Conservation (phyloP, 192 early-diverging fungal genomes). For the Dissophora ornata region DNA sequence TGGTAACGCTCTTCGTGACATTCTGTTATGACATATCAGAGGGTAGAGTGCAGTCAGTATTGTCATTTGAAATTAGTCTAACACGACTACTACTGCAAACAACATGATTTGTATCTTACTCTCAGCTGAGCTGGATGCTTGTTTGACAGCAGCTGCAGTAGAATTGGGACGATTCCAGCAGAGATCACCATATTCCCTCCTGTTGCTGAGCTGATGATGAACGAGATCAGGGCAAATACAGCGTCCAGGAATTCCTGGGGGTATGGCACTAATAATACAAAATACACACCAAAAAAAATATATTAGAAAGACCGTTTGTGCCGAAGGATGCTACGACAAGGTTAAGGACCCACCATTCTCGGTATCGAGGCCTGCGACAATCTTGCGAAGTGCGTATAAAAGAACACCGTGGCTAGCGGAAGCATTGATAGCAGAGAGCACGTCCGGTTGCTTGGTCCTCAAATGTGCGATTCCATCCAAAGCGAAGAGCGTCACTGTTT, state of each 20-base stretch:
- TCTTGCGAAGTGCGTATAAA: conserved; percentile 82
- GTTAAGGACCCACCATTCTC: conserved; percentile 27
- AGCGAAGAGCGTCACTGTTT: conserved; percentile 83
- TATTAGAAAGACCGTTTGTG: not conserved
- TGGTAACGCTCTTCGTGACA: conserved; percentile 75
- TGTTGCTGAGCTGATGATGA: conserved; percentile 80
- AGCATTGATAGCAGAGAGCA: conserved; percentile 88
- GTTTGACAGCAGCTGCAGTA: conserved; percentile 80
- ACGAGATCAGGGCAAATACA: conserved; percentile 80
- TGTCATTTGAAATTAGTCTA: not conserved
- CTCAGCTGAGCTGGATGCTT: conserved; percentile 68
- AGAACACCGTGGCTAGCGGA: conserved; percentile 94
- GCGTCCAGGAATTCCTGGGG: conserved; percentile 86
- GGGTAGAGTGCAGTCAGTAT: not conserved
- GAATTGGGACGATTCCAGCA: conserved; percentile 87
- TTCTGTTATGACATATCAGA: conserved; percentile 51
- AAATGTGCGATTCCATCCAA: conserved; percentile 88
- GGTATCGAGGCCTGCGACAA: conserved; percentile 66
- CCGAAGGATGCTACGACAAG: no score
- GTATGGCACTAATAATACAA: conserved; percentile 42
- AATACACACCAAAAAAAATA: not conserved
- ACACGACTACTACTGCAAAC: not conserved
- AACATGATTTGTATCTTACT: conserved; percentile 42
- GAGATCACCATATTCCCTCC: conserved; percentile 92
- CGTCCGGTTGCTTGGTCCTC: conserved; percentile 78